phyloP scores from a whole-genome alignment of 768 basidiomycete species.

The Wakefieldia striispora region DNA sequence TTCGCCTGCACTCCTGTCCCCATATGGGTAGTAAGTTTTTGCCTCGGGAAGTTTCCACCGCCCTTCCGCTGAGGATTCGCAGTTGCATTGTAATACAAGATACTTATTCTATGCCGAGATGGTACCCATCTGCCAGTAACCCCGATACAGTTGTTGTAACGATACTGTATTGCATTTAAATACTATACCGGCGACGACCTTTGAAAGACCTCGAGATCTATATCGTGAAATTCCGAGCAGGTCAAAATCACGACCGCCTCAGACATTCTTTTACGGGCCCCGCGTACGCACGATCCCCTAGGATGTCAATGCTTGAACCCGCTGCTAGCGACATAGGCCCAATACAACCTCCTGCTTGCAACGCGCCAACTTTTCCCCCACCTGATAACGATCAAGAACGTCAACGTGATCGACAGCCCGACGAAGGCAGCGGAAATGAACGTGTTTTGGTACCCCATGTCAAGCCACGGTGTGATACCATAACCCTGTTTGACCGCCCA shows the following conservation, averaged over 20 bases:
- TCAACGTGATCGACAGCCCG: conserved; percentile 20
- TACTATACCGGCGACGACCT: too few species aligned
- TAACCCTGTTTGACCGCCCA: conserved; percentile 9
- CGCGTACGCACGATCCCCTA: background rate
- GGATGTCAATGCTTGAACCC: conserved; percentile 9
- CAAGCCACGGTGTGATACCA: conserved; percentile 20
- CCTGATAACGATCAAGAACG: conserved; percentile 14
- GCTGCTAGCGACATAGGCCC: conserved; percentile 18
- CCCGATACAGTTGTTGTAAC: too few species aligned
- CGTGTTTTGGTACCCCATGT: conserved; percentile 18
- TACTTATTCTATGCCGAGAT: too few species aligned
- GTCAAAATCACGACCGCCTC: background rate
- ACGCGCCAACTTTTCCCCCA: conserved; percentile 19
- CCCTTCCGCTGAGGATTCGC: too few species aligned
- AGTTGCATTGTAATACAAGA: too few species aligned
- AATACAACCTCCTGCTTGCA: conserved; percentile 14
- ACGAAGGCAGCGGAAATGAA: conserved; percentile 19
- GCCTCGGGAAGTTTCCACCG: too few species aligned
- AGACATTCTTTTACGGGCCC: too few species aligned
- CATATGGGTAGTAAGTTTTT: too few species aligned
- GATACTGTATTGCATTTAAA: too few species aligned
- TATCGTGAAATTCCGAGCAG: background rate
- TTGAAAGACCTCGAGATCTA: too few species aligned
- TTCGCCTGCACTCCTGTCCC: too few species aligned
- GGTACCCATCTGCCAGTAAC: too few species aligned